phyloP scores from a whole-genome alignment of 805 yeast genomes.

The Lipomyces kockii region DNA sequence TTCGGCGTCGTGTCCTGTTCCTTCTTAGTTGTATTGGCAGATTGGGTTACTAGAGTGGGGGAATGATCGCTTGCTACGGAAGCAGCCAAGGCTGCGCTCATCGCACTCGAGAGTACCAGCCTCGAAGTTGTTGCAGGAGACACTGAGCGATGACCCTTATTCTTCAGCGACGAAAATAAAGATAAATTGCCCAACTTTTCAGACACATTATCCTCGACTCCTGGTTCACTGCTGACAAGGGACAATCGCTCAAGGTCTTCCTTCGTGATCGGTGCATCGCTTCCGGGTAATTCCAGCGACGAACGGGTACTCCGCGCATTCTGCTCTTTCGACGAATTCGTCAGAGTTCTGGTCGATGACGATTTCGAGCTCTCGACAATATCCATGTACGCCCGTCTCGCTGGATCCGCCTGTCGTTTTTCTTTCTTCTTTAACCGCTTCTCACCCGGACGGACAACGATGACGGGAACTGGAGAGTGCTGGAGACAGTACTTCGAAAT shows the following conservation, averaged over 20 bases:
- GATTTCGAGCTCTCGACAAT: conserved; percentile 38
- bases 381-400: conserved; percentile 40
- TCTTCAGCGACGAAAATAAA: conserved; percentile 3
- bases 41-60: not conserved
- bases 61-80: conserved; percentile 15
- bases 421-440: conserved; percentile 44
- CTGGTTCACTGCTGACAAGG: conserved; percentile 15
- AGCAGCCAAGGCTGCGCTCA: conserved; percentile 25
- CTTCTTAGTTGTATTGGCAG: not conserved
- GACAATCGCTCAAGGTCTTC: conserved; percentile 9
- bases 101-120: conserved; percentile 21
- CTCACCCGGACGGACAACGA: conserved; percentile 51
- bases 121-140: conserved; percentile 11
- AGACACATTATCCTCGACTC: not conserved
- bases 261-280: not conserved
- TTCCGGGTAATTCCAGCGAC: conserved; percentile 5
- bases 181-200: conserved; percentile 7
- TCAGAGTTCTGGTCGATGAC: conserved; percentile 17
- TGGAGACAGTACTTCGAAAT: conserved; percentile 56
- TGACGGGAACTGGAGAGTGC: conserved; percentile 53
- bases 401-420: conserved; percentile 45
- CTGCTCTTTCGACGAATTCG: conserved; percentile 6
- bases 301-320: not conserved
- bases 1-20: not conserved
- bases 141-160: not conserved